These are phyloP conservation scores for Entelexis sorbosivorans DNA, from an alignment of 1,139 yeast species.

Conservation along the genomic window DNA sequence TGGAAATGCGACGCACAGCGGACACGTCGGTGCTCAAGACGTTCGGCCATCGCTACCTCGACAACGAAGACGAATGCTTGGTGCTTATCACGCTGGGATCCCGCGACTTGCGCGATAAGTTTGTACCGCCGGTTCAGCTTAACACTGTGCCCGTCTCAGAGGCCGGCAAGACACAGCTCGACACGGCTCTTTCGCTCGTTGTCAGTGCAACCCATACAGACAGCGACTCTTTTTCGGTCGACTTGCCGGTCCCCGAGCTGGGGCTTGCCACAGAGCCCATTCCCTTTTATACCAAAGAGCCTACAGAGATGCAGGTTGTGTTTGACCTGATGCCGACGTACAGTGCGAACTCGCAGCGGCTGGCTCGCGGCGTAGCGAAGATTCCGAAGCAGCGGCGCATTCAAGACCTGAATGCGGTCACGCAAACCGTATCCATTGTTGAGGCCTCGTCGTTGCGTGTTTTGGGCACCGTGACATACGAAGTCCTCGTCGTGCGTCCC, in stretches of 20 bases:
- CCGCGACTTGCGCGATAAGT: slow-evolving; percentile 54
- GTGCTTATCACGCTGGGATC: slow-evolving; percentile 76
- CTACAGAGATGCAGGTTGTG: slow-evolving; percentile 47
- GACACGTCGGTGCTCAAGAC: slow-evolving; percentile 44
- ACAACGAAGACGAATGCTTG: slow-evolving; percentile 40
- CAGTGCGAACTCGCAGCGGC: slow-evolving; percentile 40
- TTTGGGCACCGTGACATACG: slow-evolving; percentile 68
- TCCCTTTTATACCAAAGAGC: slow-evolving; percentile 51
- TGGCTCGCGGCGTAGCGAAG: slow-evolving; percentile 85
- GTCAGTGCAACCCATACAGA: slow-evolving; percentile 41
- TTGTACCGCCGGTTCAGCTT: slow-evolving; percentile 52
- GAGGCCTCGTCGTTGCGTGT: slow-evolving; percentile 62
- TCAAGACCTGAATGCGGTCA: slow-evolving; percentile 44
- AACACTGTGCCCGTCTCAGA: slow-evolving; percentile 64
- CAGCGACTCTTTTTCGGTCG: slow-evolving; percentile 57
- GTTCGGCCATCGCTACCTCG: slow-evolving; percentile 72
- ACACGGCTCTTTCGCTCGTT: slow-evolving; percentile 73
- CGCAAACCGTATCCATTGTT: slow-evolving; percentile 61
- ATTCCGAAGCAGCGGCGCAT: slow-evolving; percentile 32
- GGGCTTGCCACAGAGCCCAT: slow-evolving; percentile 76
- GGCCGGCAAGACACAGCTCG: slow-evolving; percentile 70
- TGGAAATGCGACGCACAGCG: slow-evolving; percentile 9
- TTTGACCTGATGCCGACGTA: slow-evolving; percentile 94
- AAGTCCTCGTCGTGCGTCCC: slow-evolving; percentile 59
- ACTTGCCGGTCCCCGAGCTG: slow-evolving; percentile 74